These are phyloP conservation scores for Phytopythium aichiense DNA, from an alignment of 352 stramenopile species.

Conservation along the genomic window DNA sequence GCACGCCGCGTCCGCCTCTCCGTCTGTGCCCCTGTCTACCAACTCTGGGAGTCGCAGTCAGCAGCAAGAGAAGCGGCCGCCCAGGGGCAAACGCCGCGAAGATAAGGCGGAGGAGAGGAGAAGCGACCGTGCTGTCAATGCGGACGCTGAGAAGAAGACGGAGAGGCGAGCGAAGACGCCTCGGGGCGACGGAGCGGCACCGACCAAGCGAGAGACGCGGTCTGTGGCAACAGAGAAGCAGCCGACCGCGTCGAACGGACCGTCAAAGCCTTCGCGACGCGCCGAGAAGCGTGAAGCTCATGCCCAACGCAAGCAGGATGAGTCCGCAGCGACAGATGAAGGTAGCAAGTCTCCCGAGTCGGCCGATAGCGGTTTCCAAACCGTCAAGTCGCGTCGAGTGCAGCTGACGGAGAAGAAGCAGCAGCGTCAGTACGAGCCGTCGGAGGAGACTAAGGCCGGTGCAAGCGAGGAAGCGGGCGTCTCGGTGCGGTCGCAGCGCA, in stretches of 20 bases:
- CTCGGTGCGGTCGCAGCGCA: background rate
- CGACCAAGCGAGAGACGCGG: background rate
- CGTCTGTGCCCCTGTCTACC: background rate
- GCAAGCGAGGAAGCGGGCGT: no score
- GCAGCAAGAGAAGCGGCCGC: background rate
- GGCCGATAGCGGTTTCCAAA: conserved; percentile 16
- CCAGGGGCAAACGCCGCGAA: background rate
- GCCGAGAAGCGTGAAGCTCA: background rate
- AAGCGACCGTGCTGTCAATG: background rate
- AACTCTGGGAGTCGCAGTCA: background rate
- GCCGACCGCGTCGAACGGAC: background rate
- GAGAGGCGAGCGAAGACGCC: background rate
- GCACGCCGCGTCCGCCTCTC: background rate
- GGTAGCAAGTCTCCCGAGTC: background rate
- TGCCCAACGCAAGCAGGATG: background rate
- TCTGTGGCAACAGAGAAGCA: background rate
- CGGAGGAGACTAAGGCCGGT: background rate
- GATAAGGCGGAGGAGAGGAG: background rate
- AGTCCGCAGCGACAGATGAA: background rate
- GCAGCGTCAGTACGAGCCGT: conserved; percentile 7
- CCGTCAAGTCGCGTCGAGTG: conserved; percentile 21
- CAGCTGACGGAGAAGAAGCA: conserved; percentile 23
- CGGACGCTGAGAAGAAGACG: background rate
- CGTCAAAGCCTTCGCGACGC: background rate
- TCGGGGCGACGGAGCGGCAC: background rate